phyloP scores from a whole-genome alignment of 768 basidiomycete species.

The Lactarius trivialis region DNA sequence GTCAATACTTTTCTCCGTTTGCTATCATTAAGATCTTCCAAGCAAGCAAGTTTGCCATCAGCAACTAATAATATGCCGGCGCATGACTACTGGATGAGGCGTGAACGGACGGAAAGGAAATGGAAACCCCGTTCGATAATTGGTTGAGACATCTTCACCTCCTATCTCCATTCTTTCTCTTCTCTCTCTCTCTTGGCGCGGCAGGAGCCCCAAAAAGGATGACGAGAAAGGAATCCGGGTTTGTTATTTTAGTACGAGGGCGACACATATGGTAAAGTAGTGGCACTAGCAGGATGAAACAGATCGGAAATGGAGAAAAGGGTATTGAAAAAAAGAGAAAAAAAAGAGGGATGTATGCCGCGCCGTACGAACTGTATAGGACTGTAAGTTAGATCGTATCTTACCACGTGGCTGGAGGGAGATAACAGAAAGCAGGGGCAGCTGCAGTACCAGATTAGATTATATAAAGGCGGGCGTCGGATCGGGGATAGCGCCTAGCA shows the following conservation, averaged over 20 bases:
- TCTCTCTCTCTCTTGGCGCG: background rate
- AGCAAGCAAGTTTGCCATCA: background rate
- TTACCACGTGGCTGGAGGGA: background rate
- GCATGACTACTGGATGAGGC: background rate
- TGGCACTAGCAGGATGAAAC: background rate
- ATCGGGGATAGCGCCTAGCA: background rate
- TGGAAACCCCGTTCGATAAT: background rate
- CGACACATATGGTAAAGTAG: background rate
- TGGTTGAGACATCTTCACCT: background rate
- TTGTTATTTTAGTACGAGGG: background rate
- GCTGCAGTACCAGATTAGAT: background rate
- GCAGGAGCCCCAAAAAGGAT: background rate
- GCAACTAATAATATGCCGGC: background rate
- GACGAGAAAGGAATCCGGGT: background rate
- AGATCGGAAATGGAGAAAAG: background rate
- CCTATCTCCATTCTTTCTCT: background rate
- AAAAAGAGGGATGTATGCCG: background rate
- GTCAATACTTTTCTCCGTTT: too few species aligned
- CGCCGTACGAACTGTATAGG: background rate
- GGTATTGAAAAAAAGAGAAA: background rate
- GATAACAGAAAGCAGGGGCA: background rate
- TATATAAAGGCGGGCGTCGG: background rate
- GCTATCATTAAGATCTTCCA: background rate
- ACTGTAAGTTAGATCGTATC: background rate
- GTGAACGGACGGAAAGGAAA: background rate